A percentile compares a stretch with the other conserved stretches of the same genome.
These are phyloP conservation scores for Hypoxylon sp. DNA, from an alignment of 2,329 filamentous ascomycete genomes.

Conservation along the genomic window DNA sequence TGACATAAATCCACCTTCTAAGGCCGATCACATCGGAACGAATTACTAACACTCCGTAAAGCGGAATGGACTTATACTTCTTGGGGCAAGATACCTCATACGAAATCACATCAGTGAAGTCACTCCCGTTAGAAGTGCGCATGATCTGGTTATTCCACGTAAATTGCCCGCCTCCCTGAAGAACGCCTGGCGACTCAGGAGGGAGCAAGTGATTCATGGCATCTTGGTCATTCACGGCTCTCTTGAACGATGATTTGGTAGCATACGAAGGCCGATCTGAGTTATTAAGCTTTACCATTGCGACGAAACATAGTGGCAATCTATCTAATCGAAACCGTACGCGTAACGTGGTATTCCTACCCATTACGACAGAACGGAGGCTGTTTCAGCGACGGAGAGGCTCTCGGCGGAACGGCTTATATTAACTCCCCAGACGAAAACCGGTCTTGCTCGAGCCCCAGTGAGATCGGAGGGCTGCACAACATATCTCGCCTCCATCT, in stretches of 20 bases:
- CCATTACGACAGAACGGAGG: neutral
- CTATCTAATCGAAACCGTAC: neutral
- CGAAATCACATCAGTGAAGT: no score
- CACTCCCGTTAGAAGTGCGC: no score
- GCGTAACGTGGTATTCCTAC: conserved; percentile 13
- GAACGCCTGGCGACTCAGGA: neutral
- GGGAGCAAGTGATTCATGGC: neutral
- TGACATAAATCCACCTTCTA: no score
- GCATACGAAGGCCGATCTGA: neutral
- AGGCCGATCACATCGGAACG: no score
- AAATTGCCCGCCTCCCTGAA: neutral
- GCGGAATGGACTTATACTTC: no score
- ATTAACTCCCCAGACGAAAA: neutral
- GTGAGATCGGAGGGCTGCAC: conserved; percentile 3
- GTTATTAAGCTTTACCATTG: neutral
- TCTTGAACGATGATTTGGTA: neutral
- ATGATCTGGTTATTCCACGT: neutral
- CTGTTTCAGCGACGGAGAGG: neutral
- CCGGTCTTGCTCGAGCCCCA: neutral
- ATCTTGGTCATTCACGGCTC: neutral
- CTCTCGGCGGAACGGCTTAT: conserved; percentile 1
- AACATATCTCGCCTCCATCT: neutral
- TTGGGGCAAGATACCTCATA: no score
- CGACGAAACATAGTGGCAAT: neutral
- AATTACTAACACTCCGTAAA: no score